These are phyloP conservation scores for Streptanthus diversifolius DNA, from an alignment of 345 rosid species.

Conservation along the genomic window DNA sequence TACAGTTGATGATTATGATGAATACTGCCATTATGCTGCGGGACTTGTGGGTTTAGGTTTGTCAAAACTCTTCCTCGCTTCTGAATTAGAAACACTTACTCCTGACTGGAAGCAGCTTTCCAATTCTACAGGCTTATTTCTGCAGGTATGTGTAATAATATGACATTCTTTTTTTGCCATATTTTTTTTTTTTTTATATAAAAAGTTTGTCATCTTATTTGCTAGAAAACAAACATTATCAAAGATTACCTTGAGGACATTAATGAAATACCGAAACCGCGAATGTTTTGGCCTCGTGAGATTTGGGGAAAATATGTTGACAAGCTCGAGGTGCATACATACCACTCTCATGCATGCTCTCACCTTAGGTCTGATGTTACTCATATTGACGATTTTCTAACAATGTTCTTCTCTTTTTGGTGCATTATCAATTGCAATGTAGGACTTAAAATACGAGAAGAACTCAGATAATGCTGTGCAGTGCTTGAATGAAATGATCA, in stretches of 20 bases:
- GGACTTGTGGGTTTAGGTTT: conserved; percentile 93
- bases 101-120: conserved; percentile 51
- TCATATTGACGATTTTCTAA: no score
- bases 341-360: conserved; percentile 4
- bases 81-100: conserved; percentile 57
- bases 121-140: conserved; percentile 86
- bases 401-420: not conserved
- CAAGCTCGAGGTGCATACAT: conserved; percentile 76
- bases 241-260: conserved; percentile 89
- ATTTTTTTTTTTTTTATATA: not conserved
- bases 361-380: not conserved
- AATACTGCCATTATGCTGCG: conserved; percentile 90
- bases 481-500: conserved; percentile 89
- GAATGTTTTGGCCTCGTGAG: conserved; percentile 97
- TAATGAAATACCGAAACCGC: conserved; percentile 83
- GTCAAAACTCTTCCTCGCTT: conserved; percentile 76
- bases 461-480: conserved; percentile 75
- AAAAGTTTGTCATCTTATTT: not conserved
- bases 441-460: conserved; percentile 81
- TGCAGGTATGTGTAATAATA: conserved; percentile 50
- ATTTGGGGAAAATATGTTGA: conserved; percentile 82
- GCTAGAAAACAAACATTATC: conserved; percentile 86
- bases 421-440: not conserved
- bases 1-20: conserved; percentile 81
- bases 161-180: not conserved